Base-by-base conservation (phyloP, 148 eudicot genomes). In the Amaranthus cruentus region DNA sequence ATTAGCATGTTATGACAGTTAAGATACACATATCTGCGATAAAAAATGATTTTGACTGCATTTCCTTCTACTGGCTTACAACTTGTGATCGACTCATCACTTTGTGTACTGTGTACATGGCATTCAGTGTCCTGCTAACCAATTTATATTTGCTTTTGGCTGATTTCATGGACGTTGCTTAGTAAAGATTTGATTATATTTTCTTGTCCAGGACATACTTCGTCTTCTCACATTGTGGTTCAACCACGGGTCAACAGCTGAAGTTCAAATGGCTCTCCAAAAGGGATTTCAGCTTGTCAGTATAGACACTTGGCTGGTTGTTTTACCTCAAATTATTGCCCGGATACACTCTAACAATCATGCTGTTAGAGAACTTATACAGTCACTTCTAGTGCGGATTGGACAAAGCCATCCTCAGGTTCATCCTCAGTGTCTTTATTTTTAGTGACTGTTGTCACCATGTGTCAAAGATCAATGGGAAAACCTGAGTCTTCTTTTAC, bases 381-480 rank as follows among this genome's bases (percentile, higher is more conserved):
- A 96, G 75, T 87, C 97, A 46, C 90, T 96, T 73, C 75, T 96
- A 81, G 99, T 96, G 76, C 91, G 97, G 71, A 96, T 96, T 69
- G 99, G 99, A 56, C 89, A 90, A 75, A 87, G 80, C 79, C 99
- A 96, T 84, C 99, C 99, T 66, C 99, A 96, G 97, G 99, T 96
- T 56, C 71, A 77, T 65, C 82, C 78, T 67, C 54, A 47, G 42
- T 55, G 50, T 38, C 21, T 66, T 68, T 13, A 48, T 48, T 10
- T 52, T 61, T 42, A 54, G 53, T 68, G 21, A 73, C 13, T 59
- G 63, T 58, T 51, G 11, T 66, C 28, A 9, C 38, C 21, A 53
- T 65, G 58, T 28, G 38, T 28, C 38, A 28, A 28, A 28, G 38
- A 28, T 28, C 38, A 28, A 28, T 28, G 38, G 38, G 38, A 28